Percentiles rank a stretch among this genome's conserved stretches.
These are phyloP conservation scores for Amaranthus hypochondriacus DNA, from an alignment of 148 eudicot genomes.

Conservation along the genomic window DNA sequence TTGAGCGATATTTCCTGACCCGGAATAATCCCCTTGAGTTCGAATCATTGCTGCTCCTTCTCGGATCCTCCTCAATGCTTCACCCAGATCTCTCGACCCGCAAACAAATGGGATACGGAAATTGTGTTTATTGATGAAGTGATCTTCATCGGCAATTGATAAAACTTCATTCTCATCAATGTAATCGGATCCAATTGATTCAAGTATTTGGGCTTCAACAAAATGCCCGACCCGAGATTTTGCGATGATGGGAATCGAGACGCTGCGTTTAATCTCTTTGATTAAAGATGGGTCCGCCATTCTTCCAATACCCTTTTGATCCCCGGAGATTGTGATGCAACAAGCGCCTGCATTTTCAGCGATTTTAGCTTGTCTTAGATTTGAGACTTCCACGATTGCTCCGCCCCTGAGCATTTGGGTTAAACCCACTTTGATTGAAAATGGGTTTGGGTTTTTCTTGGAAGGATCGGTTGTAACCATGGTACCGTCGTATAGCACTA, in stretches of 20 bases:
- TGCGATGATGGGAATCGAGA: constrained; percentile 49
- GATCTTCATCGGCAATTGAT: constrained; percentile 41
- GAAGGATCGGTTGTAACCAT: constrained; percentile 37
- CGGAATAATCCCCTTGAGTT: constrained; percentile 45
- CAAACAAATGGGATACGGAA: constrained; percentile 54
- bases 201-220: constrained; percentile 65
- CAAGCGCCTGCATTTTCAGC: constrained; percentile 67
- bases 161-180: constrained; percentile 55
- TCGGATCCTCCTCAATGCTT: constrained; percentile 53
- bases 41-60: constrained; percentile 72
- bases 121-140: constrained; percentile 63
- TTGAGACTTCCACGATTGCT: constrained; percentile 46
- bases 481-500: constrained; percentile 45
- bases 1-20: constrained; percentile 42
- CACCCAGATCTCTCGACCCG: constrained; percentile 55
- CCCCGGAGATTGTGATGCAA: constrained; percentile 32
- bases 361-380: constrained; percentile 47
- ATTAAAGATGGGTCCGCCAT: constrained; percentile 51
- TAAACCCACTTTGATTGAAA: constrained; percentile 46
- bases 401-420: constrained; percentile 59
- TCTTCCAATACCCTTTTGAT: constrained; percentile 28
- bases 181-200: constrained; percentile 52
- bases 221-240: constrained; percentile 59
- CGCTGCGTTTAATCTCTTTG: constrained; percentile 40
- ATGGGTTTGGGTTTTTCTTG: constrained; percentile 30